Evolutionary conservation across 352 stramenopile genomes (phyloP), one percentile per base, ranked within the genome.

Genomic region (Phytophthora gonapodyides): DNA sequence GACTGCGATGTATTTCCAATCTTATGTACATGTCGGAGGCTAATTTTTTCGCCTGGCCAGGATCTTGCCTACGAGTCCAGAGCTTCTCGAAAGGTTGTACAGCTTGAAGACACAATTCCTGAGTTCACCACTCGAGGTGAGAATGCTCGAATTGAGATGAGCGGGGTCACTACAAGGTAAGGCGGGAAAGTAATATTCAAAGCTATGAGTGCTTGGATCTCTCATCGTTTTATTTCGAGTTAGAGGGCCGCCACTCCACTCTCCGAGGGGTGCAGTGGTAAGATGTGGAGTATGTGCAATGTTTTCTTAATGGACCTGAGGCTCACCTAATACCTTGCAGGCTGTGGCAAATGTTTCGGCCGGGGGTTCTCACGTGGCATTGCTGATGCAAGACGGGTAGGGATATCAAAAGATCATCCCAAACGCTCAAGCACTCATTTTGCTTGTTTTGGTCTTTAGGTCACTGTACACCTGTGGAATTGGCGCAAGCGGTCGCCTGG

Each of bases 391-490:
- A 50, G 71, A 89, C 34, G 91, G 91, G 68, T 93, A 80, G 10
- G 49, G 27, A 1, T 31, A 31, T 31, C 27, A 31, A 31, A 31
- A 31, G 27, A 31, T 31, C 27, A 31, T 31, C 27, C 27, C 6
- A 31, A 30, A 31, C 27, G 27, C 27, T 8, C 27, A 8, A 31
- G 27, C 27, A 31, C 27, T 31, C 27, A 31, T 31, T 1, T 31
- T 31, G 27, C 27, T 31, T 31, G 27, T 31, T 31, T 31, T 24
- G 24, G 52, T 54, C 40, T 35, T 56, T 38, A 89, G 80, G 8
- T 78, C 78, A 30, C 49, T 98, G n/a, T 98, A 97, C 66, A 97
- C 89, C 13, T 98, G 90, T 82, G 93, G 93, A 13, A 77, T 94
- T 16, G 88, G 91, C 17, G 61, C 76, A 7, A 89, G 73, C 35